phyloP scores from a whole-genome alignment of 371 early-diverging fungal genomes.

The Batrachochytrium dendrobatidis region DNA sequence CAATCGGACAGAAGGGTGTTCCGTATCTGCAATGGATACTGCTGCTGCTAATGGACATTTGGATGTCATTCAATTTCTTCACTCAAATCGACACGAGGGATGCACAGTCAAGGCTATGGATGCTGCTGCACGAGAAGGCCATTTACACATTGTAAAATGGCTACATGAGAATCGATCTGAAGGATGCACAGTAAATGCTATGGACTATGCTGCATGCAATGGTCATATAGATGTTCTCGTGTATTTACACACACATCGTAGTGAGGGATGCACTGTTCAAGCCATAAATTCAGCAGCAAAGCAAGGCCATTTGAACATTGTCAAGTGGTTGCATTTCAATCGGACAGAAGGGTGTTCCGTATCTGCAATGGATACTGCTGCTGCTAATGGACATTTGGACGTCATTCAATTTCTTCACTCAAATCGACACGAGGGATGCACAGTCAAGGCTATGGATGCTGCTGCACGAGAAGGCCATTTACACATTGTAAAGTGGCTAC shows the following conservation, averaged over 20 bases:
- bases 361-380: neutral
- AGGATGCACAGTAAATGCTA: conserved; percentile 6
- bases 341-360: neutral
- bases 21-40: conserved; percentile 14
- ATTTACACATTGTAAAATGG: conserved; percentile 11
- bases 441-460: neutral
- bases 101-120: conserved; percentile 9
- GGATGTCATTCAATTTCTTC: conserved; percentile 13
- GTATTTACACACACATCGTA: conserved; percentile 8
- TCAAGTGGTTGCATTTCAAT: conserved; percentile 1
- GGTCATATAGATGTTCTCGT: neutral
- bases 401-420: conserved; percentile 1
- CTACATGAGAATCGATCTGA: conserved; percentile 10
- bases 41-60: conserved; percentile 15
- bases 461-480: neutral
- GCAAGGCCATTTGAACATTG: neutral
- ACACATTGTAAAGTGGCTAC: neutral
- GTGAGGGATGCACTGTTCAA: conserved; percentile 7
- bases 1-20: conserved; percentile 19
- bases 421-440: neutral
- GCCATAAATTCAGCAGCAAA: conserved; percentile 12
- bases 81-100: neutral
- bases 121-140: conserved; percentile 5
- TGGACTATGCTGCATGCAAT: conserved; percentile 9
- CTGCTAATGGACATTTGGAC: neutral